phyloP scores from a whole-genome alignment of 1,284 basidiomycete genomes.

The Sphagnurus paluster region DNA sequence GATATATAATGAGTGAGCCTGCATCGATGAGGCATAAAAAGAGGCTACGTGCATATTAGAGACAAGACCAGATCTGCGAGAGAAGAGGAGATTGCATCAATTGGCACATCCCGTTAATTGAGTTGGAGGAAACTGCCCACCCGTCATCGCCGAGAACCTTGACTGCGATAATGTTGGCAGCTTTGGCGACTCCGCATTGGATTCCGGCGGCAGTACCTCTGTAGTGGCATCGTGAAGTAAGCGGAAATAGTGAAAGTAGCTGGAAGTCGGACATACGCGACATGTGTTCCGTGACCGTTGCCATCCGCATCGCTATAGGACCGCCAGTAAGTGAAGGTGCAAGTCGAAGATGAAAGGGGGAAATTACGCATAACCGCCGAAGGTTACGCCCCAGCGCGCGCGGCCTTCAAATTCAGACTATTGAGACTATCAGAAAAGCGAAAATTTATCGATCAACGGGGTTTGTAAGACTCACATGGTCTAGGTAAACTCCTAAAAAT shows the following conservation, averaged over 20 bases:
- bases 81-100: background rate
- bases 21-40: background rate
- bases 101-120: too few relatives aligned
- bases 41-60: constrained; percentile 20
- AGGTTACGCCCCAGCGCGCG: background rate
- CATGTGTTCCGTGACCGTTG: constrained; percentile 43
- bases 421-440: background rate
- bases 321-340: constrained; percentile 44
- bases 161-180: constrained; percentile 22
- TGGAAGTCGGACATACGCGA: constrained; percentile 3
- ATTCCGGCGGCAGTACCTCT: constrained; percentile 38
- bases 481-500: background rate
- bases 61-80: constrained; percentile 12
- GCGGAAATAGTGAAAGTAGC: background rate
- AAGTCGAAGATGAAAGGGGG: background rate
- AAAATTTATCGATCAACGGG: constrained; percentile 4
- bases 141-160: constrained; percentile 21
- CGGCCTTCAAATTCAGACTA: constrained; percentile 50
- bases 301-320: constrained; percentile 44
- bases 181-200: constrained; percentile 21
- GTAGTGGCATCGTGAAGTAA: background rate
- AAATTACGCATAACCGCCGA: constrained; percentile 1
- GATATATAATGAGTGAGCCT: background rate
- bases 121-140: constrained; percentile 1
- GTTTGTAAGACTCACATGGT: constrained; percentile 2